phyloP scores from a whole-genome alignment of 768 basidiomycete genomes.

The Heimioporus sp. region DNA sequence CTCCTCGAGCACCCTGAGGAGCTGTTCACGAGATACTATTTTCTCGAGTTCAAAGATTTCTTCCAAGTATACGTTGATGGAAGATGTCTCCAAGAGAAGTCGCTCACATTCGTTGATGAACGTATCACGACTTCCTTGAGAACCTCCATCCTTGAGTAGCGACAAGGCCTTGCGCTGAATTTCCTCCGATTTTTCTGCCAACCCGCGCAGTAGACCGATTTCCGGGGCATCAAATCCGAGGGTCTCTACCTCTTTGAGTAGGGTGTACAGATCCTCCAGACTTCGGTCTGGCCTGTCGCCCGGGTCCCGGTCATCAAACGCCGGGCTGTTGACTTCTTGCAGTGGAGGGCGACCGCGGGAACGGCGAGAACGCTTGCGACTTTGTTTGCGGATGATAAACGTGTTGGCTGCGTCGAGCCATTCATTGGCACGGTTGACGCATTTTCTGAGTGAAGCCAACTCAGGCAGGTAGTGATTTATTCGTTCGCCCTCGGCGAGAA shows the following conservation, averaged over 20 bases:
- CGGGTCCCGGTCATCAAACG: constrained; percentile 44
- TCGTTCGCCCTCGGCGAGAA: constrained; percentile 88
- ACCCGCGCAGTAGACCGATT: constrained; percentile 50
- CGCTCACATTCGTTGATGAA: constrained; percentile 71
- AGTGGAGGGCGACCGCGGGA: constrained; percentile 53
- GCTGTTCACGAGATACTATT: constrained; percentile 76
- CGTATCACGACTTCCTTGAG: constrained; percentile 47
- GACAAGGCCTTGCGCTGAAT: constrained; percentile 52
- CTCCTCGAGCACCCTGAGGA: constrained; percentile 72
- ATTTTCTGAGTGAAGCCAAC: constrained; percentile 67
- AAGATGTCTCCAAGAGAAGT: constrained; percentile 65
- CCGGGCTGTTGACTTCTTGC: constrained; percentile 38
- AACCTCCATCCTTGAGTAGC: constrained; percentile 45
- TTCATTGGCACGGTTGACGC: constrained; percentile 76
- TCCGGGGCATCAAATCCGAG: constrained; percentile 87
- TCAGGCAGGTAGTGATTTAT: constrained; percentile 76
- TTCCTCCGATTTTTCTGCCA: constrained; percentile 65
- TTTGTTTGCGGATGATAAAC: constrained; percentile 77
- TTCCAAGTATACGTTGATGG: constrained; percentile 80
- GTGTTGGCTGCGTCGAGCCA: constrained; percentile 87
- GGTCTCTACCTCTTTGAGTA: constrained; percentile 69
- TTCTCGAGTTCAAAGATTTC: constrained; percentile 76
- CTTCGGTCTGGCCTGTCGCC: constrained; percentile 70
- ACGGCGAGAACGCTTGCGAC: constrained; percentile 70
- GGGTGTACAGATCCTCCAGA: constrained; percentile 64